Percentiles rank a stretch among this genome's conserved stretches.
Evolutionary conservation across 2,329 filamentous ascomycete species (phyloP).

Genomic region (Calonectria henricotiae): DNA sequence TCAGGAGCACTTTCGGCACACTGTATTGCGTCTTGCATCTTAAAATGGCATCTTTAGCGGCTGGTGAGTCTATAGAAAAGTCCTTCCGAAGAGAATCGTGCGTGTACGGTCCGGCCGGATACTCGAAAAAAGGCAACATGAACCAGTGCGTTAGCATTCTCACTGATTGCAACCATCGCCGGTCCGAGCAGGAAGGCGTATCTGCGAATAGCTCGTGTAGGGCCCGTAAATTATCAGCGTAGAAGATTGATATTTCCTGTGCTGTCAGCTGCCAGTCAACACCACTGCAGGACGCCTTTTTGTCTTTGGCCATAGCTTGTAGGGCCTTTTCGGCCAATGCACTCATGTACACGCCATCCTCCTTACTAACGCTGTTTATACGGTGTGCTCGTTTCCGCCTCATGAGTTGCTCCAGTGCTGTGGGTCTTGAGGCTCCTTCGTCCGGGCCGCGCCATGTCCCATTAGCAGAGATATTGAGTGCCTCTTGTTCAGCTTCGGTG

Average conservation of each 20-base stretch:
- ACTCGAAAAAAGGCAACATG: constrained; percentile 3
- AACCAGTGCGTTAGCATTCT: constrained; percentile 12
- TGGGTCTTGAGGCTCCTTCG: not conserved
- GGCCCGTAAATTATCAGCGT: not conserved
- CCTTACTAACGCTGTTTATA: not conserved
- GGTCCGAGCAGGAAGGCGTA: not conserved
- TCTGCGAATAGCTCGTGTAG: not conserved
- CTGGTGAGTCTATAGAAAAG: not conserved
- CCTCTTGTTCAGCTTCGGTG: not conserved
- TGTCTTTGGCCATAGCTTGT: not conserved
- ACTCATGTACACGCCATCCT: not conserved
- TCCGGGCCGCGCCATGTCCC: not conserved
- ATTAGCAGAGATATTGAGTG: not conserved
- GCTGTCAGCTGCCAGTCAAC: constrained; percentile 2
- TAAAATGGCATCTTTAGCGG: not conserved
- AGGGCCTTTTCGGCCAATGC: not conserved
- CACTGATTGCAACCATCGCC: not conserved
- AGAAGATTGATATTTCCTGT: constrained; percentile 5
- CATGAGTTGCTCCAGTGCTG: constrained; percentile 5
- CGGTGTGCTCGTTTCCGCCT: constrained; percentile 1
- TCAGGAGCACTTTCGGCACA: not conserved
- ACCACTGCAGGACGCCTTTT: not conserved
- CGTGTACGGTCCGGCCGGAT: not conserved
- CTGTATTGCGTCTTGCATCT: constrained; percentile 4
- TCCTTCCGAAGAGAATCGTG: not conserved